These are phyloP conservation scores for Cardiosporidium cionae DNA, from an alignment of 169 alveolate species.

Conservation along the genomic window DNA sequence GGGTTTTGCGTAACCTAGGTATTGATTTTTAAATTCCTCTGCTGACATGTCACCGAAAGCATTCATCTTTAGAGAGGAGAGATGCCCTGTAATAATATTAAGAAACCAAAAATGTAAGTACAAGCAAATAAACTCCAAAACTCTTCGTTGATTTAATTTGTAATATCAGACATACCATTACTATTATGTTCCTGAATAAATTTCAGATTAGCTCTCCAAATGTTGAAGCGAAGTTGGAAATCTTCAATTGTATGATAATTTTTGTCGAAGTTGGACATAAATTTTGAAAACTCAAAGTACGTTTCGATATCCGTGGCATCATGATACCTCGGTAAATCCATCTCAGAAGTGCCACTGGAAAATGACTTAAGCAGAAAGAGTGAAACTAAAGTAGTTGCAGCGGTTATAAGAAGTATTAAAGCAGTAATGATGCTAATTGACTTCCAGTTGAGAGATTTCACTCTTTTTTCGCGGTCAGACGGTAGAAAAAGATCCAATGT, in stretches of 20 bases:
- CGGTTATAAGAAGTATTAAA: too few relatives aligned
- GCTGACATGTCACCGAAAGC: constrained; percentile 42
- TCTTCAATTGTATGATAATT: background rate
- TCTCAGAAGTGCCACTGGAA: too few relatives aligned
- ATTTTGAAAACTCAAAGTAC: background rate
- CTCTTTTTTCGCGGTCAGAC: too few relatives aligned
- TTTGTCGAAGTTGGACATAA: background rate
- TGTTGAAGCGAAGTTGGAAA: background rate
- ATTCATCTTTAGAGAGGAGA: constrained; percentile 37
- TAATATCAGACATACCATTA: background rate
- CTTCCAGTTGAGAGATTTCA: too few relatives aligned
- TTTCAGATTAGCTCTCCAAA: background rate
- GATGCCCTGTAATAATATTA: constrained; percentile 16
- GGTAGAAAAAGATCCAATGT: too few relatives aligned
- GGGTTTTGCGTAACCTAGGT: constrained; percentile 28
- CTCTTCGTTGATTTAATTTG: background rate
- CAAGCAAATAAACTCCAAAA: background rate
- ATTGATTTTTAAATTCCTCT: constrained; percentile 34
- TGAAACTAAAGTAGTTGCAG: too few relatives aligned
- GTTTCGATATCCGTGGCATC: too few relatives aligned
- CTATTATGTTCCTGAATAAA: background rate
- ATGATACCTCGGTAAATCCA: too few relatives aligned
- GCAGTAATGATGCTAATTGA: too few relatives aligned
- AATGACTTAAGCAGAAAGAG: too few relatives aligned
- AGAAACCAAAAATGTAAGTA: background rate